Conservation (phyloP, 2,329 filamentous ascomycete species). For the Fusarium sp. region DNA sequence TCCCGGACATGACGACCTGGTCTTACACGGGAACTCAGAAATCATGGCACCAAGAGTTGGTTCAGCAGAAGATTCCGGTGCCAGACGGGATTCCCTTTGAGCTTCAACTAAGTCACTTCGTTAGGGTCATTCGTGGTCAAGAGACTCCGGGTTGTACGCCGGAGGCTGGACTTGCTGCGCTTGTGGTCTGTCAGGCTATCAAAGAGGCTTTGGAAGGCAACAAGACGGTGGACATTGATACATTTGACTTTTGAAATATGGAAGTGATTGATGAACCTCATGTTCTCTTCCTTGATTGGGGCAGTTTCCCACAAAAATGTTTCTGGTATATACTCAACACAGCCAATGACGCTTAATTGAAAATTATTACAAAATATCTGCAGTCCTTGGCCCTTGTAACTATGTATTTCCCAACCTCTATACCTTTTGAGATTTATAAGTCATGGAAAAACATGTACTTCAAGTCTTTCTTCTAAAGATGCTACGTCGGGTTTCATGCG, state of each 20-base stretch:
- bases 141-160: constrained; percentile 64
- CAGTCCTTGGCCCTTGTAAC: too few species aligned
- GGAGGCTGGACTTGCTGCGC: constrained; percentile 65
- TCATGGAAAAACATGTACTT: too few species aligned
- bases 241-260: constrained; percentile 19
- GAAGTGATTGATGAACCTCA: background rate
- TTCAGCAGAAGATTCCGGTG: constrained; percentile 47
- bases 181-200: constrained; percentile 68
- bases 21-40: constrained; percentile 59
- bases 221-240: constrained; percentile 43
- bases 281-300: background rate
- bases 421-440: too few species aligned
- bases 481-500: too few species aligned
- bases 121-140: constrained; percentile 61
- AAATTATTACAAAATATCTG: too few species aligned
- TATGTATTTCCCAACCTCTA: too few species aligned
- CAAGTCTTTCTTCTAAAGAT: too few species aligned
- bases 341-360: too few species aligned
- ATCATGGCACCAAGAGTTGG: constrained; percentile 60
- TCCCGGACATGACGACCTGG: constrained; percentile 68
- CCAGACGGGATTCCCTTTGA: constrained; percentile 62
- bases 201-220: constrained; percentile 59
- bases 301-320: too few species aligned
- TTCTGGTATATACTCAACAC: too few species aligned
- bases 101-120: constrained; percentile 67